A percentile compares a stretch with the other conserved stretches of the same genome.
These are phyloP conservation scores for Fusarium hainanense DNA, from an alignment of 2,329 filamentous ascomycete genomes.

Conservation along the genomic window DNA sequence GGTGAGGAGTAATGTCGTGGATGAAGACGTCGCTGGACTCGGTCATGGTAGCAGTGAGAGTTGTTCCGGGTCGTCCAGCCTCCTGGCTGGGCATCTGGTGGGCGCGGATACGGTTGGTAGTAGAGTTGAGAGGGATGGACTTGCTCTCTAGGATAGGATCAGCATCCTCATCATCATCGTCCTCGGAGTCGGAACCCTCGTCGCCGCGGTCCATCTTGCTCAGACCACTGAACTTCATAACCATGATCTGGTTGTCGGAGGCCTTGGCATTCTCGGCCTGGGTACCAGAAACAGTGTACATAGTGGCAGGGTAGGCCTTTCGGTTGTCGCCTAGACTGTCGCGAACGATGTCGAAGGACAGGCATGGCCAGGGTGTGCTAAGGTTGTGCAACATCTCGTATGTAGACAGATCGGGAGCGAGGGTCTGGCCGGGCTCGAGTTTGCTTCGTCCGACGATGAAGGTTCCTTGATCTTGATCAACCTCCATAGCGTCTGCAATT, in stretches of 20 bases:
- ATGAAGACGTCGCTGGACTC: slow-evolving; percentile 90
- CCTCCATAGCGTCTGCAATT: slow-evolving; percentile 79
- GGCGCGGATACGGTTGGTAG: slow-evolving; percentile 91
- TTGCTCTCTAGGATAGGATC: slow-evolving; percentile 96
- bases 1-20: slow-evolving; percentile 92
- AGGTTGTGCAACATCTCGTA: slow-evolving; percentile 98
- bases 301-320: slow-evolving; percentile 92
- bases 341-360: slow-evolving; percentile 92
- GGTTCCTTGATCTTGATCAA: slow-evolving; percentile 91
- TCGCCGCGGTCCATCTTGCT: slow-evolving; percentile 83
- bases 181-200: slow-evolving; percentile 76
- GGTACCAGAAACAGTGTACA: slow-evolving; percentile 94
- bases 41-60: slow-evolving; percentile 90
- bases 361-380: slow-evolving; percentile 94
- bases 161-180: slow-evolving; percentile 78
- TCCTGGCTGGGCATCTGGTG: slow-evolving; percentile 82
- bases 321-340: slow-evolving; percentile 89
- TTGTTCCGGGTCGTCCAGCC: slow-evolving; percentile 77
- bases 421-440: slow-evolving; percentile 88
- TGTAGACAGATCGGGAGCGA: slow-evolving; percentile 90
- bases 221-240: slow-evolving; percentile 95
- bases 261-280: slow-evolving; percentile 82
- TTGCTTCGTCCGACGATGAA: slow-evolving; percentile 97
- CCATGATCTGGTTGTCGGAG: slow-evolving; percentile 92
- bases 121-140: slow-evolving; percentile 84